A percentile compares a stretch with the other conserved stretches of the same genome.
These are phyloP conservation scores for Solanum boliviense DNA, from an alignment of 257 asterid species.

Conservation along the genomic window DNA sequence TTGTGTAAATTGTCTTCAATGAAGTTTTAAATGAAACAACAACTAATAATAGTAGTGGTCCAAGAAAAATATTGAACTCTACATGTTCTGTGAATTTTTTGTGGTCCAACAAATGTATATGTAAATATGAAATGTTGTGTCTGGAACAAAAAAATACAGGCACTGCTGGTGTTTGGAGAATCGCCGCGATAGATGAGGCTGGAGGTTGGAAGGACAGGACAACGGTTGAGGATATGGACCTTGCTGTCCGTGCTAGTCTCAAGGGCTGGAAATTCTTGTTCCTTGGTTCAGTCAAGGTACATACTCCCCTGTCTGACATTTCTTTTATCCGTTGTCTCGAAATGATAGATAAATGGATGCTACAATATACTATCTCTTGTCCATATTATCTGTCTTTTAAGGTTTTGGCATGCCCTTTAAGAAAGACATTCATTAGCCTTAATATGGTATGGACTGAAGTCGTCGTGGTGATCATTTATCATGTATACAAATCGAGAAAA, in stretches of 20 bases:
- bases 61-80: background rate
- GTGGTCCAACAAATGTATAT: background rate
- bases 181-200: constrained; percentile 87
- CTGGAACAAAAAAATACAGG: constrained; percentile 22
- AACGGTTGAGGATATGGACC: constrained; percentile 95
- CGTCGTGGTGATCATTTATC: background rate
- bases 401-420: background rate
- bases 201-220: constrained; percentile 99
- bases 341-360: background rate
- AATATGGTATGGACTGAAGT: background rate
- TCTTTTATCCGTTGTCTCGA: background rate
- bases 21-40: background rate
- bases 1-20: background rate
- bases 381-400: background rate
- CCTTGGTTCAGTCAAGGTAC: constrained; percentile 59
- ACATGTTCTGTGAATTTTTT: background rate
- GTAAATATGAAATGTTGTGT: background rate
- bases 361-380: background rate
- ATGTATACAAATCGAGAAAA: background rate
- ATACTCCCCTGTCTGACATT: background rate
- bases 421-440: background rate
- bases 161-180: constrained; percentile 97
- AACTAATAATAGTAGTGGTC: background rate
- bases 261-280: constrained; percentile 91
- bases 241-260: constrained; percentile 93